Base-by-base conservation (phyloP, 441 rosid genomes). In the Populus hybrid region DNA sequence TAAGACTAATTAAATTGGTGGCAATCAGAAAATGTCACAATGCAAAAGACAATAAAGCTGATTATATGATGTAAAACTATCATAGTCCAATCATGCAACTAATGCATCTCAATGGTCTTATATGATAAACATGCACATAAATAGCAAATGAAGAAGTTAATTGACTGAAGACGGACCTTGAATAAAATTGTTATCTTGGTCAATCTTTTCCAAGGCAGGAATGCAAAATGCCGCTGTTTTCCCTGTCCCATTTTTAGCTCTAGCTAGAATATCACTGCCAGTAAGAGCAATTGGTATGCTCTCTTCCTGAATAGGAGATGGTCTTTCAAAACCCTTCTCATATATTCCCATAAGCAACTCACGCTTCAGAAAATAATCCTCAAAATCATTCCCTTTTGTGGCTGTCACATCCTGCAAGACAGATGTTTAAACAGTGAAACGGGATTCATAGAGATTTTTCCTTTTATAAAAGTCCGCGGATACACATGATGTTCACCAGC, bases 281-380 rank as follows among this genome's bases (percentile, higher is more conserved):
- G 98, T 95, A 82, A 95, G 91, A 68, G 99, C 99, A 87, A 95
- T 93, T 23, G 99, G 99, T 82, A 95, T 95, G 84, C 99, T 95
- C 88, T 95, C 99, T 89, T 95, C 99, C 71, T 95, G 99, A 77
- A 95, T 95, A n/a, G 99, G 99, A 81, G 99, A 95, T 75, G 99
- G 99, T 71, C 98, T 89, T 84, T 95, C 99, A 87, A 95, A 95
- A 63, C 99, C 99, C 86, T 95, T 95, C 92, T 95, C 99, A 68
- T 92, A 95, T 69, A 95, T 93, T 80, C 97, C 99, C 99, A 95
- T 95, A 65, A 95, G 95, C 76, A 95, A 92, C 78, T 95, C 99
- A 1, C 99, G 88, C 80, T 95, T 95, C 84, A 95, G 84, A 86
- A 95, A 95, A 81, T 95, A 95, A 83, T 95, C 99, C 86, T 95